Percentiles rank a stretch among this genome's conserved stretches.
phyloP scores from a whole-genome alignment of 225 moss, liverwort and hornwort species.

The Polytrichum commune region DNA sequence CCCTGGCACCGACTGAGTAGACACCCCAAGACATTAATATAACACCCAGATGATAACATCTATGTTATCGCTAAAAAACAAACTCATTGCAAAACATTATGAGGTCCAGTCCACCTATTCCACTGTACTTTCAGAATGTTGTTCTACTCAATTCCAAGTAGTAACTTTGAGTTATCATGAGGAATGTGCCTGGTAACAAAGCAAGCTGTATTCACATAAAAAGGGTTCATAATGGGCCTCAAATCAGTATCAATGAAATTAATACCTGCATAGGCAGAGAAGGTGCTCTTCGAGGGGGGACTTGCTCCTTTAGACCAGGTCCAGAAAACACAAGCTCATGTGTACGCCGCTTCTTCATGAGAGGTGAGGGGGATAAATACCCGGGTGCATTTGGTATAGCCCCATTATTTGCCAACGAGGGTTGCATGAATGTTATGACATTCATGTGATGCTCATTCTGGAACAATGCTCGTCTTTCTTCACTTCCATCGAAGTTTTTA shows the following conservation, averaged over 20 bases:
- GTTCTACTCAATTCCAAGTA: too few relatives aligned
- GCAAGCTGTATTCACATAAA: too few relatives aligned
- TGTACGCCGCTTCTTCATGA: conserved; percentile 47
- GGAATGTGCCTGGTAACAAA: too few relatives aligned
- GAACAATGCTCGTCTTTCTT: conserved; percentile 58
- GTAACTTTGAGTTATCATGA: too few relatives aligned
- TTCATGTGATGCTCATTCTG: conserved; percentile 49
- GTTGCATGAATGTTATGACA: conserved; percentile 37
- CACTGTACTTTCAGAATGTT: too few relatives aligned
- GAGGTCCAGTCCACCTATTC: too few relatives aligned
- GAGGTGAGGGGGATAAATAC: conserved; percentile 51
- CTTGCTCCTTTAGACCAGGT: conserved; percentile 54
- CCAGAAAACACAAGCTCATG: conserved; percentile 46
- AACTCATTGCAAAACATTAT: too few relatives aligned
- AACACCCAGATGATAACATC: too few relatives aligned
- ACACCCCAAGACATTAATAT: conserved; percentile 1
- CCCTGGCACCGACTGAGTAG: conserved; percentile 28
- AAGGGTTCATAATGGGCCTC: too few relatives aligned
- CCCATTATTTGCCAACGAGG: conserved; percentile 30
- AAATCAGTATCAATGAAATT: neutral
- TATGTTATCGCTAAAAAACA: too few relatives aligned
- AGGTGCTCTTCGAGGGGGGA: conserved; percentile 28
- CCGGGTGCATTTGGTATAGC: conserved; percentile 28
- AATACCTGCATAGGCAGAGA: conserved; percentile 33
- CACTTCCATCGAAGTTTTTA: conserved; percentile 62